Conservation (phyloP, 2,329 filamentous ascomycete genomes). For the Emydomyces testavorans region DNA sequence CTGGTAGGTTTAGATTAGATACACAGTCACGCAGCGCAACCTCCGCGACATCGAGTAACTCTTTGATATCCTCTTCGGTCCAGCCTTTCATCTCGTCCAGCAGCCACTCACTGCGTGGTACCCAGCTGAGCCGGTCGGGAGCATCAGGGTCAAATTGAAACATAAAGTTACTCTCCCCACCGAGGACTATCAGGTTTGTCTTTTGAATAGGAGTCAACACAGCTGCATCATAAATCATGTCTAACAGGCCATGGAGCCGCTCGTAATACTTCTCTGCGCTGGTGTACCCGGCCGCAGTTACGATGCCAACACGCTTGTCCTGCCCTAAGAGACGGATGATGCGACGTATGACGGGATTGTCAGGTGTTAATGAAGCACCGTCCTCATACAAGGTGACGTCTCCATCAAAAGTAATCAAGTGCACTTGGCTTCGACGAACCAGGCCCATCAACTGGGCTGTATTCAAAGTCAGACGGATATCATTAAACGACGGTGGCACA, state of each 20-base stretch:
- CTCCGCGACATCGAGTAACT: conserved; percentile 82
- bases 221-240: conserved; percentile 56
- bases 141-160: conserved; percentile 62
- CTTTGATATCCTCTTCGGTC: conserved; percentile 56
- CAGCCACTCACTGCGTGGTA: conserved; percentile 47
- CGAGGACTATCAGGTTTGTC: conserved; percentile 77
- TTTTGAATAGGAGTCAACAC: conserved; percentile 55
- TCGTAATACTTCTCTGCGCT: conserved; percentile 76
- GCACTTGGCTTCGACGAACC: conserved; percentile 58
- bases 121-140: conserved; percentile 56
- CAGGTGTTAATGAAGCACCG: conserved; percentile 62
- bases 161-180: conserved; percentile 90
- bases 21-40: conserved; percentile 71
- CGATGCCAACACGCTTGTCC: conserved; percentile 80
- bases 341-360: conserved; percentile 63
- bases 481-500: conserved; percentile 94
- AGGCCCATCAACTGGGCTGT: conserved; percentile 89
- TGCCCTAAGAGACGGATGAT: conserved; percentile 60
- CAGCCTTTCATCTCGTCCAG: conserved; percentile 45
- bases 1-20: conserved; percentile 65
- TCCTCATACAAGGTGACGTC: conserved; percentile 95
- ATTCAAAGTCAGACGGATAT: conserved; percentile 84
- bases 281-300: conserved; percentile 91
- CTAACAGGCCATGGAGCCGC: conserved; percentile 73
- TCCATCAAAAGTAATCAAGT: conserved; percentile 91